phyloP scores from a whole-genome alignment of 1,284 basidiomycete species.

The Ustilago xerochloae region DNA sequence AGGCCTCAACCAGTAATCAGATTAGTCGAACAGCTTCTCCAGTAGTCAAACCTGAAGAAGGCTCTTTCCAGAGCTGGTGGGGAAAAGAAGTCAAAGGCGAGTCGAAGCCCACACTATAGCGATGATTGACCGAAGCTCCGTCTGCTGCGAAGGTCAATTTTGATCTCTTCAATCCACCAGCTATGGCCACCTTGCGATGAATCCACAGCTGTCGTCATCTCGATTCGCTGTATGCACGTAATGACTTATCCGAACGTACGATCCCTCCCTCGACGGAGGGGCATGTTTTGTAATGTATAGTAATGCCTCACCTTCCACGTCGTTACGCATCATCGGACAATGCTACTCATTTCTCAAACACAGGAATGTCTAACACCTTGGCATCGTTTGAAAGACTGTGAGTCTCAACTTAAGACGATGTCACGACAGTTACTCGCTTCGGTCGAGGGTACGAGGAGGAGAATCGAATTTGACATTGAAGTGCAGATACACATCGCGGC shows the following conservation, averaged over 20 bases:
- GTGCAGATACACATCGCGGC: not conserved
- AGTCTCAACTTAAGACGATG: not conserved
- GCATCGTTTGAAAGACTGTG: not conserved
- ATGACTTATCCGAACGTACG: no score
- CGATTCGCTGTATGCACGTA: no score
- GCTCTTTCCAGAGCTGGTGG: slow-evolving; percentile 41
- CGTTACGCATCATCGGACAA: slow-evolving; percentile 19
- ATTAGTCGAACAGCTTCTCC: not conserved
- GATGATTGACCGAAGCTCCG: not conserved
- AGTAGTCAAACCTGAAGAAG: not conserved
- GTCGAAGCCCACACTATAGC: not conserved
- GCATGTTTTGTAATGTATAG: not conserved
- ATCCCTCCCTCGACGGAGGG: not conserved
- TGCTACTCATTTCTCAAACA: not conserved
- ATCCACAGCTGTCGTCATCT: no score
- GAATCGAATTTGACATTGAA: slow-evolving; percentile 1
- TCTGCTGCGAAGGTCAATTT: no score
- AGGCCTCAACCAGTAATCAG: not conserved
- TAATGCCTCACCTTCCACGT: not conserved
- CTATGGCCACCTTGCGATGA: no score
- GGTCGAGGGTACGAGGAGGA: not conserved
- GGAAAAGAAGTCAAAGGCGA: slow-evolving; percentile 37
- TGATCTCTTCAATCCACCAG: no score
- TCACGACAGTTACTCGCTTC: not conserved
- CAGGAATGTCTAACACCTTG: no score